Base-by-base conservation (phyloP, 2,329 filamentous ascomycete genomes). In the Botrytis elliptica region DNA sequence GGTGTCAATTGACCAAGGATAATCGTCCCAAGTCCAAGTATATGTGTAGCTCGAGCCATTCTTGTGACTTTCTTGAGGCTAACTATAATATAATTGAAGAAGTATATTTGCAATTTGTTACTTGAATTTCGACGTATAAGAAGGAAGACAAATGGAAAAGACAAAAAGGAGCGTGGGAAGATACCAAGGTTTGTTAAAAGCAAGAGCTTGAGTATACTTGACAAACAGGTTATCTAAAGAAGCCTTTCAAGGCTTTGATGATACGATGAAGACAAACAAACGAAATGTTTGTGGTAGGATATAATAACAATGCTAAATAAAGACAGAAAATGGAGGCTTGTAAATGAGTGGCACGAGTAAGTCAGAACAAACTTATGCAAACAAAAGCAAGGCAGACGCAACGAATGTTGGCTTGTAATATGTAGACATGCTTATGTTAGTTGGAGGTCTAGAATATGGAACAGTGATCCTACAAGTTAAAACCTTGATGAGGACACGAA, bases 311-410 rank as follows among this genome's bases (percentile, higher is more conserved):
- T 52, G 14, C 69, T 40, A 49, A 52, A 40, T 63, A 20, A 36
- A 62, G 44, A 52, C 29, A 49, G 38, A 29, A 64, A 18, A 52
- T 52, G 25, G 42, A 52, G 57, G 69, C 42, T 44, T 44, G 52
- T 42, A 71, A 63, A n/a, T 18, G 59, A 71, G 22, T 64, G 57
- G 4, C 29, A 60, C 57, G 33, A 62, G 42, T n/a, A 71, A 46
- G 42, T 46, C 18, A 29, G 33, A 71, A 71, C 38, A 60, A 70
- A 63, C 57, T 71, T 64, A 63, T 40, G 69, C 33, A 71, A 42
- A 64, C 57, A 40, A 29, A 40, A 36, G 8, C 42, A 71, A 71
- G 57, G 25, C 52, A 63, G 42, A 36, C 22, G 57, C n/a, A 52
- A 49, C 38, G 40, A 60, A 64, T 71, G 25, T 64, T 64, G 42